phyloP scores from a whole-genome alignment of 2,329 filamentous ascomycete genomes.

The Eutypa lata region DNA sequence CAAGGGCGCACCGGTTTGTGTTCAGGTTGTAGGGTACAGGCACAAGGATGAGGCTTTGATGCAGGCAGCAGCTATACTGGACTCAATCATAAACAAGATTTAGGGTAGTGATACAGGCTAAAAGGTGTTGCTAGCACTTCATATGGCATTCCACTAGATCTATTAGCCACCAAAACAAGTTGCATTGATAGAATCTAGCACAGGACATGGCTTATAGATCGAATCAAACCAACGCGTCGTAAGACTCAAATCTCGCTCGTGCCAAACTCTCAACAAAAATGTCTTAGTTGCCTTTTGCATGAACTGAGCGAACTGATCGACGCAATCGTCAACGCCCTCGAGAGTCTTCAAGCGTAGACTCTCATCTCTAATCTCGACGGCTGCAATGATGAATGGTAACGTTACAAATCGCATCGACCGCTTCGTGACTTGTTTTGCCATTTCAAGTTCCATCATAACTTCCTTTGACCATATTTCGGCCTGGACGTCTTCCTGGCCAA shows the following conservation, averaged over 20 bases:
- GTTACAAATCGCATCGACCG: constrained; percentile 21
- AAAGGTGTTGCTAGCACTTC: not conserved
- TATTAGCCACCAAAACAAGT: not conserved
- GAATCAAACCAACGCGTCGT: constrained; percentile 22
- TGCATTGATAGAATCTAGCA: constrained; percentile 12
- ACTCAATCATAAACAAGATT: constrained; percentile 19
- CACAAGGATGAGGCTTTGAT: constrained; percentile 26
- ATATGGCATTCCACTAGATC: not conserved
- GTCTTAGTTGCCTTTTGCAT: constrained; percentile 19
- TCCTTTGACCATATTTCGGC: constrained; percentile 25
- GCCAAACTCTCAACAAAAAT: constrained; percentile 23
- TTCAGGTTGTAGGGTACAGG: constrained; percentile 30
- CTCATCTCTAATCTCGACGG: constrained; percentile 18
- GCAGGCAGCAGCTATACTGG: constrained; percentile 21
- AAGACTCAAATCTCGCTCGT: constrained; percentile 20
- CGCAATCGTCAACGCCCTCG: constrained; percentile 15
- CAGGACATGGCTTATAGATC: constrained; percentile 20
- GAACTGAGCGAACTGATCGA: constrained; percentile 20
- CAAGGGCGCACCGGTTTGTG: constrained; percentile 21
- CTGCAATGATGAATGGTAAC: constrained; percentile 24
- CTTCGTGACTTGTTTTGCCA: constrained; percentile 17
- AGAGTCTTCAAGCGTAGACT: constrained; percentile 13
- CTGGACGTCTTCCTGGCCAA: constrained; percentile 19
- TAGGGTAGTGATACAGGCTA: not conserved
- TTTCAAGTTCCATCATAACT: constrained; percentile 23